Percentiles rank a stretch among this genome's conserved stretches.
These are phyloP conservation scores for Xylaria nigripes DNA, from an alignment of 495 filamentous ascomycete genomes.

Conservation along the genomic window DNA sequence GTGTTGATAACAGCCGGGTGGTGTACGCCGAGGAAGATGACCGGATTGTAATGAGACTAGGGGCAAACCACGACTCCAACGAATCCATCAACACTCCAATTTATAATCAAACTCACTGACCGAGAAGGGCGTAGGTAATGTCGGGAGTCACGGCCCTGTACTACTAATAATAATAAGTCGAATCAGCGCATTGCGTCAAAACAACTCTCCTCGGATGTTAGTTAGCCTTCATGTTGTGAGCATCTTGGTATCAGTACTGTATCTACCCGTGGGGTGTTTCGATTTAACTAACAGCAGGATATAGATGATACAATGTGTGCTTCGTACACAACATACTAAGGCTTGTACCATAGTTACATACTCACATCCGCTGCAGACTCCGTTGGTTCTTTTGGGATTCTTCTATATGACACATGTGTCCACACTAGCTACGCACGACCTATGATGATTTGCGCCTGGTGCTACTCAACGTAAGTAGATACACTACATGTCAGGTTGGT, in stretches of 20 bases:
- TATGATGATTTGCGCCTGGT: background rate
- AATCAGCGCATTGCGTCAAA: background rate
- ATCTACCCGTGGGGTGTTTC: background rate
- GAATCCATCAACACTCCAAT: no score
- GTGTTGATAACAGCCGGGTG: background rate
- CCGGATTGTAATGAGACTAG: background rate
- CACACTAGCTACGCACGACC: background rate
- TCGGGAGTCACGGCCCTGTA: no score
- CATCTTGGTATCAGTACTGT: background rate
- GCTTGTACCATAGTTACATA: background rate
- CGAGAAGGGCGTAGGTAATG: background rate
- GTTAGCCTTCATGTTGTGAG: background rate
- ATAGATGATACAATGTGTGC: no score
- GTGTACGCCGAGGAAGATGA: background rate
- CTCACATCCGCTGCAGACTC: background rate
- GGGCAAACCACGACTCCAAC: background rate
- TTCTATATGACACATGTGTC: background rate
- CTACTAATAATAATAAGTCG: background rate
- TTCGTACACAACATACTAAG: background rate
- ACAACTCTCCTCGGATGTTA: background rate
- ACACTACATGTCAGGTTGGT: constrained; percentile 5
- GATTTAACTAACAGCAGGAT: background rate
- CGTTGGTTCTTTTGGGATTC: background rate
- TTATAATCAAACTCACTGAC: no score
- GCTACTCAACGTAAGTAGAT: no score